Percentiles rank a stretch among this genome's conserved stretches.
Evolutionary conservation across 176 grass and related monocot genomes (phyloP).

Genomic region (Eragrostis nindensis): DNA sequence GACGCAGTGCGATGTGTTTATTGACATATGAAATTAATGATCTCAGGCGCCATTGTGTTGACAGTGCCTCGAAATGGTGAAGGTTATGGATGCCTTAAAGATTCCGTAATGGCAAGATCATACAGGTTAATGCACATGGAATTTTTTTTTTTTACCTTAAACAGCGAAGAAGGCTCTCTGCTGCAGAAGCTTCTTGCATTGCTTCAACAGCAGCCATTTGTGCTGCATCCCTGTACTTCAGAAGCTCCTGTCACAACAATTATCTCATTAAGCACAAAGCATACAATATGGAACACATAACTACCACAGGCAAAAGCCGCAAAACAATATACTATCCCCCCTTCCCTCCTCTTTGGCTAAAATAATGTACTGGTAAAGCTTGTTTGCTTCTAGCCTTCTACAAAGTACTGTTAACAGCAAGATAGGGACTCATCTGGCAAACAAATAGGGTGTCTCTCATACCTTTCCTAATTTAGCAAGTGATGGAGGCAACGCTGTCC

Average conservation of each 20-base stretch:
- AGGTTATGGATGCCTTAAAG: background rate
- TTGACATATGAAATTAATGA: background rate
- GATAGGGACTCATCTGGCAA: background rate
- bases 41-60: background rate
- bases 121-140: background rate
- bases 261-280: constrained; percentile 11
- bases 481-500: constrained; percentile 70
- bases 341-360: background rate
- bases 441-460: background rate
- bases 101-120: constrained; percentile 8
- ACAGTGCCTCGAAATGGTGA: constrained; percentile 2
- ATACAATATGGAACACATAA: background rate
- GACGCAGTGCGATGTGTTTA: background rate
- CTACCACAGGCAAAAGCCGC: background rate
- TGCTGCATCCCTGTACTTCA: constrained; percentile 87
- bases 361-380: background rate
- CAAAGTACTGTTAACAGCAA: constrained; percentile 4
- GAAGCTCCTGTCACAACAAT: constrained; percentile 67
- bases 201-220: constrained; percentile 91
- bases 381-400: background rate
- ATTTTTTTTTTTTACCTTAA: too few relatives aligned
- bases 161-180: constrained; percentile 93
- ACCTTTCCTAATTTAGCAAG: constrained; percentile 93
- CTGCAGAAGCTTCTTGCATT: constrained; percentile 89
- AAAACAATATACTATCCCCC: background rate